These are phyloP conservation scores for Podaxis sp. DNA, from an alignment of 768 basidiomycete genomes.

Conservation along the genomic window DNA sequence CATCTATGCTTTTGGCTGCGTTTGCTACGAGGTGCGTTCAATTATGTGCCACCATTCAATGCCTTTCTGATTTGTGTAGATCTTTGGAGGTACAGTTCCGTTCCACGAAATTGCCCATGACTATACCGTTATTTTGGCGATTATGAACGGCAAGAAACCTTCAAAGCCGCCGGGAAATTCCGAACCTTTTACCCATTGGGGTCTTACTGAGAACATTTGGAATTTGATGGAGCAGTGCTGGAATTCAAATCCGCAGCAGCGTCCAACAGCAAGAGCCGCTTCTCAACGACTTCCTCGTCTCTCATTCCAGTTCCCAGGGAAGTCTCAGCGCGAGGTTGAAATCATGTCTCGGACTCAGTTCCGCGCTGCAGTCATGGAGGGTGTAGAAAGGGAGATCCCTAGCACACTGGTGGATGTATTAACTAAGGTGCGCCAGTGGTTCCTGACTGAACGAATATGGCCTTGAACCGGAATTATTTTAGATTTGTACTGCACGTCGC, in stretches of 20 bases:
- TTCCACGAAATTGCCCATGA: constrained; percentile 23
- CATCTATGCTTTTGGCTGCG: constrained; percentile 40
- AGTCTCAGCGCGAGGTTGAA: not conserved
- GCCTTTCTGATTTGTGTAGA: constrained; percentile 15
- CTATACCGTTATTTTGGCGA: constrained; percentile 21
- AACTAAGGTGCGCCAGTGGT: not conserved
- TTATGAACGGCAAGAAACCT: constrained; percentile 20
- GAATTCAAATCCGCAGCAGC: constrained; percentile 16
- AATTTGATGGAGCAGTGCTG: constrained; percentile 24
- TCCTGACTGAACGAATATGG: not conserved
- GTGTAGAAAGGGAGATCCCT: not conserved
- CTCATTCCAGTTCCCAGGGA: too few species aligned
- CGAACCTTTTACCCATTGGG: constrained; percentile 15
- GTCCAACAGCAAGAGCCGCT: constrained; percentile 16
- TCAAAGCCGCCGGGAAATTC: constrained; percentile 17
- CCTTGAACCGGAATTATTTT: not conserved
- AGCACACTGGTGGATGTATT: not conserved
- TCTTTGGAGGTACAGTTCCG: constrained; percentile 25
- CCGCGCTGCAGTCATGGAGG: not conserved
- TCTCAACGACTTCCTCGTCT: not conserved
- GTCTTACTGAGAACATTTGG: constrained; percentile 21
- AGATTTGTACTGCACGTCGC: not conserved
- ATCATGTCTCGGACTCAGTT: not conserved
- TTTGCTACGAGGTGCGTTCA: constrained; percentile 32
- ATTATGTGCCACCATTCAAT: not conserved